Conservation (phyloP, 768 basidiomycete species). For the Xerocomus brunneocitrinus region DNA sequence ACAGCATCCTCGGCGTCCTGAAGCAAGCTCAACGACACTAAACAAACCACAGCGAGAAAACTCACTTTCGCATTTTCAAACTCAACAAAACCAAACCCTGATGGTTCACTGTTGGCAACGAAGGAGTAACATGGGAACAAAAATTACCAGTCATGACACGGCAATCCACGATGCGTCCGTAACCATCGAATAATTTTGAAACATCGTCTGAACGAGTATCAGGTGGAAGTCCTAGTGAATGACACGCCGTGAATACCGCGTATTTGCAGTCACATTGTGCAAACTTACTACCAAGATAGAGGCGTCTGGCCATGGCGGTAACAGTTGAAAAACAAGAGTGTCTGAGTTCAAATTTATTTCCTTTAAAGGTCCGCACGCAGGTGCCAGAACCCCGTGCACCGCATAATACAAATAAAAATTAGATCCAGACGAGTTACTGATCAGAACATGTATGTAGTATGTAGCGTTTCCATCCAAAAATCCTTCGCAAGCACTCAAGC, state of each 20-base stretch:
- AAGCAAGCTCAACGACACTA: conserved; percentile 11
- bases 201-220: conserved; percentile 84
- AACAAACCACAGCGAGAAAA: background rate
- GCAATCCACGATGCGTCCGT: conserved; percentile 84
- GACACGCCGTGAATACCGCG: background rate
- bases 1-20: conserved; percentile 96
- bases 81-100: conserved; percentile 96
- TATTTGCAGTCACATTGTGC: conserved; percentile 4
- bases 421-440: background rate
- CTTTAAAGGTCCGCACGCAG: conserved; percentile 29
- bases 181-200: conserved; percentile 84
- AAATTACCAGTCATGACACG: conserved; percentile 88
- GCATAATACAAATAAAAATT: background rate
- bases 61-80: conserved; percentile 78
- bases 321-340: conserved; percentile 26
- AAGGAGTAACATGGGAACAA: background rate
- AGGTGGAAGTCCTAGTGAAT: conserved; percentile 62
- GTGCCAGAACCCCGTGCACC: conserved; percentile 17
- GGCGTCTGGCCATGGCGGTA: conserved; percentile 70
- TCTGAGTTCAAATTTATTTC: conserved; percentile 30
- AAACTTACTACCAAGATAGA: conserved; percentile 77
- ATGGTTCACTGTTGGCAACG: conserved; percentile 15
- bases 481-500: background rate
- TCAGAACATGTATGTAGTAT: background rate
- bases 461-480: background rate